phyloP scores from a whole-genome alignment of 129 eudicot genomes.

The Tanacetum coccineum region DNA sequence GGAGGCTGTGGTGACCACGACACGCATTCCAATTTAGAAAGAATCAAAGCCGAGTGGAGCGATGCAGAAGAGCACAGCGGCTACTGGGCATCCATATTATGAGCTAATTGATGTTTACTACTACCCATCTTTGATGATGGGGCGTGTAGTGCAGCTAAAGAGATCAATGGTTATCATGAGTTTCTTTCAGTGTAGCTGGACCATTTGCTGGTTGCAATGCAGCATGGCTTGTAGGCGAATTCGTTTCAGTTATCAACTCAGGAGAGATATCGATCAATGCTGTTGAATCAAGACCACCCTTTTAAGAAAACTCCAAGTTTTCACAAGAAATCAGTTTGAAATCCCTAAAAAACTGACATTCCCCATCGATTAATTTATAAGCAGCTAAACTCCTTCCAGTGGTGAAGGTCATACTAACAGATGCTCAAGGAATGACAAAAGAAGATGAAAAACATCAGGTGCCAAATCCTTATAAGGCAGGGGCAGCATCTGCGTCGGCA shows the following conservation, averaged over 20 bases:
- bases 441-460: constrained; percentile 22
- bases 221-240: constrained; percentile 72
- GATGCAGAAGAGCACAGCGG: constrained; percentile 53
- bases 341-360: constrained; percentile 5
- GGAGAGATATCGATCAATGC: constrained; percentile 45
- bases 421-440: constrained; percentile 16
- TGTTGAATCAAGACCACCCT: constrained; percentile 14
- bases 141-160: constrained; percentile 65
- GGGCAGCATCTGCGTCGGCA: constrained; percentile 52
- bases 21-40: constrained; percentile 29
- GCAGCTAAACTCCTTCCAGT: constrained; percentile 32
- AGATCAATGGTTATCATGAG: constrained; percentile 55
- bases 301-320: constrained; percentile 11
- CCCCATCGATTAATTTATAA: neutral
- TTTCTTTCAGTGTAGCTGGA: constrained; percentile 58
- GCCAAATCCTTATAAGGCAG: constrained; percentile 66
- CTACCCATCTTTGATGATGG: constrained; percentile 62
- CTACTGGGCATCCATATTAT: constrained; percentile 52
- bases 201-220: constrained; percentile 66
- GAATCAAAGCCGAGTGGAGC: constrained; percentile 18
- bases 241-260: constrained; percentile 65
- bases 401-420: constrained; percentile 26
- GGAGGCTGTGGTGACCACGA: constrained; percentile 42
- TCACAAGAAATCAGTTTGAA: constrained; percentile 35
- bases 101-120: constrained; percentile 56